Evolutionary conservation across 2,329 filamentous ascomycete species (phyloP), one percentile per base, ranked within the genome.

Genomic region (Lachnellula willkommii): DNA sequence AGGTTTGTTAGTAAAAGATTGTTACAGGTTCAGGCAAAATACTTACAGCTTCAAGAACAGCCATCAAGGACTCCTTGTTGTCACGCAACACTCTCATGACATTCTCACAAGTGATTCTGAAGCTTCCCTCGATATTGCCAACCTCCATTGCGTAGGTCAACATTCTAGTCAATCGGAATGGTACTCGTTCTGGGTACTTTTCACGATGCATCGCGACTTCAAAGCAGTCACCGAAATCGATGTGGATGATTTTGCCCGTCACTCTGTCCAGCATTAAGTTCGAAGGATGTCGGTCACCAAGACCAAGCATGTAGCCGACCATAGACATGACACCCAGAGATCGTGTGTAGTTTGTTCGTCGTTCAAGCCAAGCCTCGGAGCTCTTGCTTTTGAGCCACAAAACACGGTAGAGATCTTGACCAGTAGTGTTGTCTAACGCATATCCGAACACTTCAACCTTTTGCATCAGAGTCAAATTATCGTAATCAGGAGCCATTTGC

Each of bases 401-500:
- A 2, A 99, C 93, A 39, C 94, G 89, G 73, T 99, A 99, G 26
- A 99, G 79, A 74, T 99, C 94, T 71, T 99, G 95, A 2, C 94
- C 95, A 1, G 94, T 99, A 1, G 94, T 99, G 71, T 99, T 99
- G 74, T 99, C 95, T 58, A 99, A 85, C 4, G 94, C 95, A 71
- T 99, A 99, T 35, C 94, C 93, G 70, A 99, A 99, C 11, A 99
- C 94, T 72, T 99, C 95, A 0, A 99, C 95, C 75, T 99, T 99
- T 71, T 99, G 95, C 94, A 99, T 97, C 37, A 99, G 82, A 1
- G 95, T 97, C 47, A 99, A 84, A 67, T 96, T 96, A 70, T 99
- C 94, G 68, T 97, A 99, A 70, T 99, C 94, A 0, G 94, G 95
- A 24, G 94, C 94, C 94, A 99, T 99, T 72, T 99, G 95, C 55